Conservation (phyloP, 2,329 filamentous ascomycete genomes). For the Fusarium vanettenii region DNA sequence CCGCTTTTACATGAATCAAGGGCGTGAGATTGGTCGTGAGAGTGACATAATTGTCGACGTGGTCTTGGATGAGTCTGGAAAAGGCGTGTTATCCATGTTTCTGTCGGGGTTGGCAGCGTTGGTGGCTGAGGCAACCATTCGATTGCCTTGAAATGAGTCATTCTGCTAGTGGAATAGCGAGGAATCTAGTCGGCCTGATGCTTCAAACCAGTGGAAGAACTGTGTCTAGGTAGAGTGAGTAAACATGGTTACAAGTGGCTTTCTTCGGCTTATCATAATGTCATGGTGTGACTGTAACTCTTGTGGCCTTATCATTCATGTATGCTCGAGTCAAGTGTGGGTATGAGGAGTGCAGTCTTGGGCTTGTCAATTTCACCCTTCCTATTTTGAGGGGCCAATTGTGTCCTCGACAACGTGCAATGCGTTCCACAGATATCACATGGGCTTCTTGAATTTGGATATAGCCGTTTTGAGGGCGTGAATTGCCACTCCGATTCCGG, state of each 20-base stretch:
- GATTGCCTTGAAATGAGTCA: background rate
- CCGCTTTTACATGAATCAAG: slow-evolving; percentile 17
- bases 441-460: background rate
- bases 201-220: background rate
- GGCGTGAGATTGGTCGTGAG: slow-evolving; percentile 17
- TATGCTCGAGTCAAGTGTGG: background rate
- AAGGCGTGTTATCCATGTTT: background rate
- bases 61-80: background rate
- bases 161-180: background rate
- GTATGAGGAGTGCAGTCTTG: too few species aligned
- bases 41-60: slow-evolving; percentile 15
- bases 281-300: background rate
- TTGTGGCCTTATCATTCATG: background rate
- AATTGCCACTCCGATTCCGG: background rate
- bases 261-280: background rate
- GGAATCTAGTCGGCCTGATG: background rate
- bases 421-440: background rate
- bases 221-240: background rate
- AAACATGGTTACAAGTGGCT: background rate
- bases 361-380: background rate
- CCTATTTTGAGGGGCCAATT: background rate
- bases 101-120: background rate
- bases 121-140: background rate
- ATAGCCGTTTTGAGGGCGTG: background rate
- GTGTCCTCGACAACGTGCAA: background rate